A percentile compares a stretch with the other conserved stretches of the same genome.
Conservation (phyloP, 768 basidiomycete species). For the Xerocomellus chrysenteron region DNA sequence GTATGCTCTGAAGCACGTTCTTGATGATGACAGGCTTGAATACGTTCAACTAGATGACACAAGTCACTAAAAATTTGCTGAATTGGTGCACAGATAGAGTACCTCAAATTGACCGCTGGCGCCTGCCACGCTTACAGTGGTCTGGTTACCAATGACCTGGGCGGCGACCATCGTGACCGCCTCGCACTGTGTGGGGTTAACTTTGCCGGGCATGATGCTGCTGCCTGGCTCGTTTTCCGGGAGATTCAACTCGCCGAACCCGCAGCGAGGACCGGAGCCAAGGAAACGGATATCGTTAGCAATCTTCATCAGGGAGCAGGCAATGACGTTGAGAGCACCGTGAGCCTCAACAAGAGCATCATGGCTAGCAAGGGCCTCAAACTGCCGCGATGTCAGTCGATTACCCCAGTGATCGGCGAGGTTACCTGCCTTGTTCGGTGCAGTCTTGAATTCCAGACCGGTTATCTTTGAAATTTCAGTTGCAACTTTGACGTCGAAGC, state of each 20-base stretch:
- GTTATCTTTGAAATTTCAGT: conserved; percentile 89
- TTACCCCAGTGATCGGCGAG: not conserved
- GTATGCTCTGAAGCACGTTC: conserved; percentile 95
- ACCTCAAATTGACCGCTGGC: conserved; percentile 98
- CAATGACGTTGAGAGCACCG: conserved; percentile 93
- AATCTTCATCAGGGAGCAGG: conserved; percentile 99
- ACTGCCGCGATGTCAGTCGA: conserved; percentile 46
- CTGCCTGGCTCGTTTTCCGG: conserved; percentile 99
- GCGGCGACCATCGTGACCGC: conserved; percentile 98
- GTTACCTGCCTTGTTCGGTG: conserved; percentile 86
- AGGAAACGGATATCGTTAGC: conserved; percentile 99
- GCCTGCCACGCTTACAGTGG: conserved; percentile 87
- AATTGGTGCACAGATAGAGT: conserved; percentile 18
- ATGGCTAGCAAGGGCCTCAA: conserved; percentile 96
- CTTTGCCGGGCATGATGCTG: conserved; percentile 99
- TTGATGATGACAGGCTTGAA: conserved; percentile 99
- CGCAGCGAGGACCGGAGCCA: conserved; percentile 96
- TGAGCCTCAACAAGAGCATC: conserved; percentile 98
- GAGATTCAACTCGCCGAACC: conserved; percentile 88
- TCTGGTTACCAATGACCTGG: conserved; percentile 98
- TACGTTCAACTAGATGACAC: conserved; percentile 76
- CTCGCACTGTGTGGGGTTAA: conserved; percentile 99
- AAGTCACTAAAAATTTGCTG: conserved; percentile 8
- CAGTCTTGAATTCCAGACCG: conserved; percentile 89
- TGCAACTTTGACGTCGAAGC: conserved; percentile 95